These are phyloP conservation scores for Serendipita sp. DNA, from an alignment of 768 basidiomycete genomes.

Conservation along the genomic window DNA sequence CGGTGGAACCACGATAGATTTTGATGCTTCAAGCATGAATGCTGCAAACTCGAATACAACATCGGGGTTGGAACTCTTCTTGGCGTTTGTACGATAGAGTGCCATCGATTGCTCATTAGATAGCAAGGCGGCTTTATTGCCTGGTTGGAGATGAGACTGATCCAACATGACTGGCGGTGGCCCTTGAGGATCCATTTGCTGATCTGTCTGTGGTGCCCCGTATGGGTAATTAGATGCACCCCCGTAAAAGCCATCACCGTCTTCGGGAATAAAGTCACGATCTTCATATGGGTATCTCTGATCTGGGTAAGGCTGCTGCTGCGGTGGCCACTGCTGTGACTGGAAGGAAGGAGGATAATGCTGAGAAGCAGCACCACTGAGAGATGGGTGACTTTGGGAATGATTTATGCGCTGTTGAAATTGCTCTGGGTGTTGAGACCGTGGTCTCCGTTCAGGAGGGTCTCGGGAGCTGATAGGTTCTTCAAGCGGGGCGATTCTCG, in stretches of 20 bases:
- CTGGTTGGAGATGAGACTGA: conserved; percentile 85
- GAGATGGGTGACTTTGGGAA: no score
- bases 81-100: conserved; percentile 92
- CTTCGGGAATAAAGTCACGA: conserved; percentile 1
- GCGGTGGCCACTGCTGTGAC: neutral
- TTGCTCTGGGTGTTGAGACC: neutral
- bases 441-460: neutral
- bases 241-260: conserved; percentile 11
- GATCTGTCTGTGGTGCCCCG: neutral
- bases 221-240: neutral
- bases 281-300: neutral
- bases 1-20: conserved; percentile 64
- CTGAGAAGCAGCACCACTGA: no score
- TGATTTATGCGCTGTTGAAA: neutral
- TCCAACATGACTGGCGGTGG: conserved; percentile 36
- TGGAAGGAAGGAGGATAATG: no score
- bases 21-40: conserved; percentile 96
- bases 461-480: neutral
- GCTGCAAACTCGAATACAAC: conserved; percentile 97
- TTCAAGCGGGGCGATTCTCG: conserved; percentile 2
- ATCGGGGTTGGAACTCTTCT: conserved; percentile 96
- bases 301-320: neutral
- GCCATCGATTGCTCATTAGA: conserved; percentile 94
- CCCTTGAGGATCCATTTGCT: neutral
- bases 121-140: conserved; percentile 80